Evolutionary conservation across 352 stramenopile genomes (phyloP).

Genomic region (Aphanomyces invadans): DNA sequence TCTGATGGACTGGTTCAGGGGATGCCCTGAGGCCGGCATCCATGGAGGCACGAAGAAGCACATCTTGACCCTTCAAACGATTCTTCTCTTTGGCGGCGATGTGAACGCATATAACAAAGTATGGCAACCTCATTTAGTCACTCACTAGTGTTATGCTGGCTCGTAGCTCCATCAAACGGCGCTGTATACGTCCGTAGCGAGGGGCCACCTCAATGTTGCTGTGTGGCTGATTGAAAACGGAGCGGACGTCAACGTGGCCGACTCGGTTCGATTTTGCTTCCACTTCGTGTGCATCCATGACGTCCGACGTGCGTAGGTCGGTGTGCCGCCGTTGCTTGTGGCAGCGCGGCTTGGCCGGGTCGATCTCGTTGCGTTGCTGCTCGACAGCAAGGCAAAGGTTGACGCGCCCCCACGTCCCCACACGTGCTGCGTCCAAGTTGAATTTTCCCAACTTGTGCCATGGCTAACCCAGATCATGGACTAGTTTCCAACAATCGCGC

Average conservation of each 20-base stretch:
- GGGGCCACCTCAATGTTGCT: slow-evolving; percentile 16
- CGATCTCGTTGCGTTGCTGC: slow-evolving; percentile 10
- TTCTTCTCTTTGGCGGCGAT: slow-evolving; percentile 20
- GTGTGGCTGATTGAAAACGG: slow-evolving; percentile 20
- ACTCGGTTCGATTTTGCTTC: slow-evolving; percentile 9
- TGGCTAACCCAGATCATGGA: background rate
- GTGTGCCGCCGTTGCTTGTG: slow-evolving; percentile 9
- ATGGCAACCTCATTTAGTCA: background rate
- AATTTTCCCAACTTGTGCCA: background rate
- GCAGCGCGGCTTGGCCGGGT: slow-evolving; percentile 9
- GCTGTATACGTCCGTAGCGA: slow-evolving; percentile 10
- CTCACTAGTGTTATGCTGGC: too few species aligned
- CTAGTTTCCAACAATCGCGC: slow-evolving; percentile 18
- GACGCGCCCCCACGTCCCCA: background rate
- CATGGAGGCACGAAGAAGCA: slow-evolving; percentile 9
- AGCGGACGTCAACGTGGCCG: slow-evolving; percentile 13
- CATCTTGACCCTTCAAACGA: background rate
- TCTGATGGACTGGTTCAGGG: too few species aligned
- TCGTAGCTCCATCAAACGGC: slow-evolving; percentile 21
- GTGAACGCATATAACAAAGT: slow-evolving; percentile 25
- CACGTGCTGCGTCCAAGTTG: slow-evolving; percentile 16
- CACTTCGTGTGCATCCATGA: background rate
- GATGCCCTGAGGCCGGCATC: slow-evolving; percentile 11
- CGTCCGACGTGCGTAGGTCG: background rate
- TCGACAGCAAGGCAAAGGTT: slow-evolving; percentile 15